phyloP scores from a whole-genome alignment of 2,329 filamentous ascomycete species.

The Aspergillus sp. region DNA sequence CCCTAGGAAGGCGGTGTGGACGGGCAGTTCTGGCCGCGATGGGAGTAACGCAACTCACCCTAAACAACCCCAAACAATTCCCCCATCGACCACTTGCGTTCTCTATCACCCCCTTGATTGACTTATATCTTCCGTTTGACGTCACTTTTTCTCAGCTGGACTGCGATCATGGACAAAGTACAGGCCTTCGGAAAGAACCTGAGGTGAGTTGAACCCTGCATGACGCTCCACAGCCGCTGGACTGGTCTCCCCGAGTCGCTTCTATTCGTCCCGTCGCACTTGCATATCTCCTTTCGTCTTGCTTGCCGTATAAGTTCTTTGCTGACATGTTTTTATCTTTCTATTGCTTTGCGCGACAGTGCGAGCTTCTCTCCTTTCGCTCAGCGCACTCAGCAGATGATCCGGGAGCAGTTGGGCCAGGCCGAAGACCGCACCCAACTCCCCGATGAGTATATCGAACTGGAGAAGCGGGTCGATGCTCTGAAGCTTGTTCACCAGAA shows the following conservation, averaged over 20 bases:
- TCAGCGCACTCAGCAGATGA: slow-evolving; percentile 91
- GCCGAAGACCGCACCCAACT: slow-evolving; percentile 97
- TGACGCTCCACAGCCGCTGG: slow-evolving; percentile 12
- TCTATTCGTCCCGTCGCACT: background rate
- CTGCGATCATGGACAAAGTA: slow-evolving; percentile 63
- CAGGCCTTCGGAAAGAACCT: slow-evolving; percentile 70
- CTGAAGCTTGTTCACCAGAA: slow-evolving; percentile 96
- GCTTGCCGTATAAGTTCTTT: slow-evolving; percentile 6
- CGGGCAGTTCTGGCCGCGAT: slow-evolving; percentile 19
- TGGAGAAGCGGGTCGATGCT: slow-evolving; percentile 98
- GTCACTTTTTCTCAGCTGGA: slow-evolving; percentile 4
- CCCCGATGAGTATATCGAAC: slow-evolving; percentile 93
- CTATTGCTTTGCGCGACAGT: slow-evolving; percentile 57
- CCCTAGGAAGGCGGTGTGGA: background rate
- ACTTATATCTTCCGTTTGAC: background rate
- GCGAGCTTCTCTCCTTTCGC: slow-evolving; percentile 89
- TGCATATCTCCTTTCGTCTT: slow-evolving; percentile 3
- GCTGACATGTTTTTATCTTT: slow-evolving; percentile 28
- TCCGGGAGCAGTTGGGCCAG: slow-evolving; percentile 95
- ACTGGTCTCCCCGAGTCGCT: too few relatives aligned
- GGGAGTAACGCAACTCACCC: slow-evolving; percentile 6
- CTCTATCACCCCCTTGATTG: background rate
- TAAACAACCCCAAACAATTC: background rate
- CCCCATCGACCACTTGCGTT: background rate
- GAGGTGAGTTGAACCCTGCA: slow-evolving; percentile 48